Evolutionary conservation across 305 asterid genomes (phyloP).

Genomic region (Fraxinus ornus): DNA sequence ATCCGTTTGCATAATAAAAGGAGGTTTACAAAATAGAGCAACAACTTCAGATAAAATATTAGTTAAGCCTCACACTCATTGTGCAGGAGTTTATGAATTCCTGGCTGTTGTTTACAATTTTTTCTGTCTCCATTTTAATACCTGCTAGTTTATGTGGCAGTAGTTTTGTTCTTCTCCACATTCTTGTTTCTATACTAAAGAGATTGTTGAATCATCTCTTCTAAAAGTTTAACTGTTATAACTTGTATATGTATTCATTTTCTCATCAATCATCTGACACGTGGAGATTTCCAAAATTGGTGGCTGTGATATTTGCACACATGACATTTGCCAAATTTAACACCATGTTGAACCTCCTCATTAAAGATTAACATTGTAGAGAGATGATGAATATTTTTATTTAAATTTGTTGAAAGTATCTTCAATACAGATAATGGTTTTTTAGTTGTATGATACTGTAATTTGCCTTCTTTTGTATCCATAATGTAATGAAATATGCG

Average conservation of each 20-base stretch:
- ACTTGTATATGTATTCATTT: not conserved
- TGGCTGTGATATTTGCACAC: constrained; percentile 4
- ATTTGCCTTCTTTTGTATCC: constrained; percentile 17
- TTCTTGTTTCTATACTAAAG: not conserved
- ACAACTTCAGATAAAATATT: not conserved
- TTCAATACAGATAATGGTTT: not conserved
- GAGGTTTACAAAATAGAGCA: constrained; percentile 14
- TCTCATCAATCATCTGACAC: not conserved
- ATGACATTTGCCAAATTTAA: not conserved
- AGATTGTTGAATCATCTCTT: not conserved
- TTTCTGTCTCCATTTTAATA: not conserved
- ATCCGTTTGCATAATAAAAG: constrained; percentile 12
- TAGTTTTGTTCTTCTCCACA: constrained; percentile 1
- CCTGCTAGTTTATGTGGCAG: not conserved
- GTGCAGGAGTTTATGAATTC: not conserved
- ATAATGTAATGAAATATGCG: constrained; percentile 14
- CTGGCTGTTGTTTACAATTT: not conserved
- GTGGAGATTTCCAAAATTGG: not conserved
- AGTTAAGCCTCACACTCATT: not conserved
- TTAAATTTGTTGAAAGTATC: not conserved
- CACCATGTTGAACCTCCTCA: not conserved
- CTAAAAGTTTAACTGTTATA: not conserved
- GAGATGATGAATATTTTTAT: not conserved
- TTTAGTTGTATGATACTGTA: not conserved
- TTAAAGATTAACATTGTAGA: not conserved